These are phyloP conservation scores for Fomitopsis schrenkii DNA, from an alignment of 1,284 basidiomycete genomes.

Conservation along the genomic window DNA sequence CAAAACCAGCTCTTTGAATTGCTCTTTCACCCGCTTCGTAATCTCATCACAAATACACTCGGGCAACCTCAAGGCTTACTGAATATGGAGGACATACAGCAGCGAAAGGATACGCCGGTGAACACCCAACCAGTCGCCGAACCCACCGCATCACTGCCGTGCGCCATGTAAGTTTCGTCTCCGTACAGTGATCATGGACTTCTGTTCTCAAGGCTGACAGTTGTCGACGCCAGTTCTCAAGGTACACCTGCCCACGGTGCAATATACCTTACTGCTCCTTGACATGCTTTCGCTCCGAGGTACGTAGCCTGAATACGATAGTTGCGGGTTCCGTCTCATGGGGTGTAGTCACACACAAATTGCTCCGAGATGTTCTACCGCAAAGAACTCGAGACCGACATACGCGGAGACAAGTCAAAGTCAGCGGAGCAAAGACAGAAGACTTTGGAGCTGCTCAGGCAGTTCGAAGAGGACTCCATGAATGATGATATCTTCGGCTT, in stretches of 20 bases:
- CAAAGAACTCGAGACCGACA: conserved; percentile 61
- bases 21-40: too few species aligned
- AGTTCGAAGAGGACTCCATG: conserved; percentile 59
- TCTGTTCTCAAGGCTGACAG: conserved; percentile 34
- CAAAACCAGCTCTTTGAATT: too few species aligned
- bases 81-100: background rate
- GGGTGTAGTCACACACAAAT: conserved; percentile 49
- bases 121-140: background rate
- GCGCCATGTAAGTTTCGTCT: conserved; percentile 32
- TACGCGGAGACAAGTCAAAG: conserved; percentile 49
- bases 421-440: conserved; percentile 48
- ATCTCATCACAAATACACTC: too few species aligned
- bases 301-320: conserved; percentile 26
- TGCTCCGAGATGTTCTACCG: conserved; percentile 79
- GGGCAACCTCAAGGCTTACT: too few species aligned
- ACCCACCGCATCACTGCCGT: conserved; percentile 17
- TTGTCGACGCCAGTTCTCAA: conserved; percentile 69
- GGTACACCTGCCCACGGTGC: conserved; percentile 78
- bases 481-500: conserved; percentile 31
- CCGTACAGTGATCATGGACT: background rate
- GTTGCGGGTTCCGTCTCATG: background rate
- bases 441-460: conserved; percentile 68
- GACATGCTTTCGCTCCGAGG: conserved; percentile 71
- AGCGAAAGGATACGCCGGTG: background rate
- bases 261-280: conserved; percentile 79